These are phyloP conservation scores for Seiridium cupressi DNA, from an alignment of 2,329 filamentous ascomycete species.

Conservation along the genomic window DNA sequence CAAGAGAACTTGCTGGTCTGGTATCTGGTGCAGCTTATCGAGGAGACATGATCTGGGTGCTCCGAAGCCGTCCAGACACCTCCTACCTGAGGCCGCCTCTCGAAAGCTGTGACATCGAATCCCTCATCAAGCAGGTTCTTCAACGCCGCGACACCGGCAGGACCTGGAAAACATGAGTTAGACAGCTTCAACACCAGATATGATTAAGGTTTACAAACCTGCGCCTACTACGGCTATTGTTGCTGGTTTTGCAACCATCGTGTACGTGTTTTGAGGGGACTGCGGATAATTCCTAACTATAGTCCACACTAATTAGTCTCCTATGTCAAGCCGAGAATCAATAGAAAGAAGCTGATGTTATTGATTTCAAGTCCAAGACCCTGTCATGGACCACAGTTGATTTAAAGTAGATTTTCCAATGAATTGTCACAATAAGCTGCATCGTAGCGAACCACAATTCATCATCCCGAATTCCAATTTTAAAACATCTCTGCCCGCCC, in stretches of 20 bases:
- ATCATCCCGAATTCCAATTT: too few species aligned
- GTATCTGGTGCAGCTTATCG: background rate
- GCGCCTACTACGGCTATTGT: background rate
- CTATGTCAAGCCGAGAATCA: too few species aligned
- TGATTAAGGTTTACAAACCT: background rate
- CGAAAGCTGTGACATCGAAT: conserved; percentile 1
- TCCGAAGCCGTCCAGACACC: background rate
- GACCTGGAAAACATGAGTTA: background rate
- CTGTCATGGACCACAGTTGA: too few species aligned
- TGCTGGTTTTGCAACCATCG: background rate
- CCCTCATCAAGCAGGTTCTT: background rate
- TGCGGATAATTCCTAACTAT: too few species aligned
- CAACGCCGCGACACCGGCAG: background rate
- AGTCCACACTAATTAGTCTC: too few species aligned
- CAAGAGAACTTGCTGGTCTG: conserved; percentile 1
- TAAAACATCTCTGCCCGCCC: too few species aligned
- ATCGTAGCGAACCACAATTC: too few species aligned
- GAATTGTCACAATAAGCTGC: too few species aligned
- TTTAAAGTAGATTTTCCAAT: too few species aligned
- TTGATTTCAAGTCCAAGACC: too few species aligned
- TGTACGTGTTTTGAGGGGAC: background rate
- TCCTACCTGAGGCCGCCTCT: background rate
- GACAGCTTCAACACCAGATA: background rate
- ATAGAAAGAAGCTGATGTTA: too few species aligned
- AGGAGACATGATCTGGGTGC: background rate